phyloP scores from a whole-genome alignment of 2,329 filamentous ascomycete species.

The Penicillium sp. region DNA sequence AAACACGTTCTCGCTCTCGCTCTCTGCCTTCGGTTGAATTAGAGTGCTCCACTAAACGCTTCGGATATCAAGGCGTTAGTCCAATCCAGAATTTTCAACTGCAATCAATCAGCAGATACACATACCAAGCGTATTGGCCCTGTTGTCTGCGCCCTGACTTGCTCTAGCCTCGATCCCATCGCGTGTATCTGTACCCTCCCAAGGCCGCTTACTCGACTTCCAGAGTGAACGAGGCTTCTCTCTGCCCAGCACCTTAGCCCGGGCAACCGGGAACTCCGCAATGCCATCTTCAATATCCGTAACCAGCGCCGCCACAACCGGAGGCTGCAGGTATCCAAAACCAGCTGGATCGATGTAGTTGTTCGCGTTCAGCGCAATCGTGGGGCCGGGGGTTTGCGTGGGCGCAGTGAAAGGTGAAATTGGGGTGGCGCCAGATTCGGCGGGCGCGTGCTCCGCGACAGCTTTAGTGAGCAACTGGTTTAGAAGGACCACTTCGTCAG shows the following conservation, averaged over 20 bases:
- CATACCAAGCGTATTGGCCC: slow-evolving; percentile 34
- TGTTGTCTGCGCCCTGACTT: slow-evolving; percentile 27
- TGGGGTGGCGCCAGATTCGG: slow-evolving; percentile 14
- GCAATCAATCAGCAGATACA: slow-evolving; percentile 10
- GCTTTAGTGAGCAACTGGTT: slow-evolving; percentile 52
- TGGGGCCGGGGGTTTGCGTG: slow-evolving; percentile 11
- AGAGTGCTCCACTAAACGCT: slow-evolving; percentile 62
- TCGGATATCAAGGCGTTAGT: slow-evolving; percentile 59
- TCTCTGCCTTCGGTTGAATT: slow-evolving; percentile 38
- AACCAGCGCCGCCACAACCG: slow-evolving; percentile 21
- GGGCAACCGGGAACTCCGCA: slow-evolving; percentile 34
- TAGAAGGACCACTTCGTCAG: slow-evolving; percentile 57
- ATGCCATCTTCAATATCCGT: slow-evolving; percentile 48
- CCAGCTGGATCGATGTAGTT: slow-evolving; percentile 7
- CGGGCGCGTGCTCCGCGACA: slow-evolving; percentile 34
- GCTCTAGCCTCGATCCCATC: slow-evolving; percentile 24
- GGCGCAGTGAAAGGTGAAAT: slow-evolving; percentile 11
- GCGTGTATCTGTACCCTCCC: slow-evolving; percentile 15
- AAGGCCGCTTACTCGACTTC: slow-evolving; percentile 18
- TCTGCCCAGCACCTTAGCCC: slow-evolving; percentile 44
- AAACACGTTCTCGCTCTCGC: slow-evolving; percentile 32
- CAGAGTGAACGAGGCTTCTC: slow-evolving; percentile 36
- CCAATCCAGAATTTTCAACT: slow-evolving; percentile 13
- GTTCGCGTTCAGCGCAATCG: slow-evolving; percentile 4
- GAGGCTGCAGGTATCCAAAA: slow-evolving; percentile 18